A percentile compares a stretch with the other conserved stretches of the same genome.
These are phyloP conservation scores for Solanum bulbocastanum DNA, from an alignment of 257 asterid species.

Conservation along the genomic window DNA sequence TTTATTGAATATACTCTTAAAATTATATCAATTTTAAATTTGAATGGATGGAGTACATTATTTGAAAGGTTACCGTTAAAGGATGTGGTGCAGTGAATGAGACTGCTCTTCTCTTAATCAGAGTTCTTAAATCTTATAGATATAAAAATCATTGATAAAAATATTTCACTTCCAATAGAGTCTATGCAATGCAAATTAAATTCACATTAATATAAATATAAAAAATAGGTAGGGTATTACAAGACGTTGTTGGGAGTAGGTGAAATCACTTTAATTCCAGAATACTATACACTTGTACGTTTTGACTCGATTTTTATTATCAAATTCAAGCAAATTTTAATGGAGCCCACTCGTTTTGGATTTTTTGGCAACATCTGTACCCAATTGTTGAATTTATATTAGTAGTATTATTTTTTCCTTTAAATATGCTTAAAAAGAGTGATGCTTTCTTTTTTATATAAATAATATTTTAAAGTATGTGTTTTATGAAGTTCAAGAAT, in stretches of 20 bases:
- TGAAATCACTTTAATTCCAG: not conserved
- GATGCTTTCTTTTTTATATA: not conserved
- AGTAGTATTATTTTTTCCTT: not conserved
- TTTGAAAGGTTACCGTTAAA: too few species aligned
- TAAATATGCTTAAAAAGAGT: not conserved
- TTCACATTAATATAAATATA: too few species aligned
- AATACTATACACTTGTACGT: not conserved
- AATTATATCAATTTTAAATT: too few species aligned
- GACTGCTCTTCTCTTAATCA: accelerated
- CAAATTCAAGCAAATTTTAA: not conserved
- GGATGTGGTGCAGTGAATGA: too few species aligned
- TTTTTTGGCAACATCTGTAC: not conserved
- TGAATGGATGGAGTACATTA: too few species aligned
- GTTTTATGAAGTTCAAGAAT: not conserved
- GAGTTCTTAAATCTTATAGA: too few species aligned
- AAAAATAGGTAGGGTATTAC: too few species aligned
- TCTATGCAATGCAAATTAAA: too few species aligned
- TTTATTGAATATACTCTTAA: too few species aligned
- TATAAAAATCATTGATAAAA: too few species aligned
- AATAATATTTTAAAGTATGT: not conserved
- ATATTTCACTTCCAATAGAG: too few species aligned
- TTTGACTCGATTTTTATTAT: not conserved
- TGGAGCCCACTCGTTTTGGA: not conserved
- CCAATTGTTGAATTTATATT: not conserved
- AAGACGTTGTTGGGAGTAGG: not conserved